Evolutionary conservation across 2,329 filamentous ascomycete species (phyloP).

Genomic region (Sordariomycetes sp.): DNA sequence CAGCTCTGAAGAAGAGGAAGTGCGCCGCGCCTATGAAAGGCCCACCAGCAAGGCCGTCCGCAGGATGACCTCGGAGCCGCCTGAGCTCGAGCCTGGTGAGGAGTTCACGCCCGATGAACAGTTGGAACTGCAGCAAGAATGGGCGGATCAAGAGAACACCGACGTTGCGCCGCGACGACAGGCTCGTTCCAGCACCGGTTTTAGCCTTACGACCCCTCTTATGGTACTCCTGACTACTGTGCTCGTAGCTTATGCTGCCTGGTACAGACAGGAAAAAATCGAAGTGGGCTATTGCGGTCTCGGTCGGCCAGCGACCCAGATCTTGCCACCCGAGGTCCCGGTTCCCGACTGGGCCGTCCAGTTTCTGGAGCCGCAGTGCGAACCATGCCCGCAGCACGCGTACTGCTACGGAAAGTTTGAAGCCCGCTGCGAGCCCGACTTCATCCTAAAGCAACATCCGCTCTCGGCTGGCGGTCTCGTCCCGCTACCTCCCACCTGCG

Average conservation of each 20-base stretch:
- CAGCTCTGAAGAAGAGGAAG: conserved; percentile 1
- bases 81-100: conserved; percentile 58
- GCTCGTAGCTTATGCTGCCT: conserved; percentile 61
- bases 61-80: conserved; percentile 6
- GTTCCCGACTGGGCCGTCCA: conserved; percentile 64
- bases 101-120: conserved; percentile 93
- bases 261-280: conserved; percentile 94
- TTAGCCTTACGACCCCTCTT: conserved; percentile 52
- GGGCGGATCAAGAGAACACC: conserved; percentile 42
- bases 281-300: conserved; percentile 91
- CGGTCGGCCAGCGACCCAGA: conserved; percentile 48
- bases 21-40: not conserved
- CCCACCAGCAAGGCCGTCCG: not conserved
- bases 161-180: conserved; percentile 31
- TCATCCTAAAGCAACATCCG: conserved; percentile 75
- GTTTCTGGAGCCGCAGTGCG: conserved; percentile 69
- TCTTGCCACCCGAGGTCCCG: conserved; percentile 35
- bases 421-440: conserved; percentile 76
- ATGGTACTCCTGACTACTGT: conserved; percentile 62
- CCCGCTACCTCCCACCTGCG: conserved; percentile 82
- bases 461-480: conserved; percentile 70
- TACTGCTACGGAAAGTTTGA: conserved; percentile 73
- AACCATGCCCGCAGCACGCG: conserved; percentile 82
- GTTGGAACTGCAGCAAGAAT: conserved; percentile 65
- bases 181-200: conserved; percentile 23